Evolutionary conservation across 2,329 filamentous ascomycete species (phyloP), one percentile per base, ranked within the genome.

Genomic region (Colletotrichum aenigma): DNA sequence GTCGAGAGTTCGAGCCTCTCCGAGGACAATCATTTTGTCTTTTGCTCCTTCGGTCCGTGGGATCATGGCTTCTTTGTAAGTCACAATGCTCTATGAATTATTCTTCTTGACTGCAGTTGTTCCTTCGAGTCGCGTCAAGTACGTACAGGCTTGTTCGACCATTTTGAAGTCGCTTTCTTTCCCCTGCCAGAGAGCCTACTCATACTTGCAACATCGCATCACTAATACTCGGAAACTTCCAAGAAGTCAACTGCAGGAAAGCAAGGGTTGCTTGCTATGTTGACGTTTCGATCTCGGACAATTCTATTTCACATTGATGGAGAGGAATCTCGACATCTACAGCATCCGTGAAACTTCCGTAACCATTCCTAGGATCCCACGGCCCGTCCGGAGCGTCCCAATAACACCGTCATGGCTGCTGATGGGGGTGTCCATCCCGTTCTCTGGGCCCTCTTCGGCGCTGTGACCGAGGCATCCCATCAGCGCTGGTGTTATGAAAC

Each of bases 1-100:
- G 68, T 74, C 71, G 71, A 67, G 68, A 74, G 71, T 74, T 74
- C 71, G 71, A 74, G 71, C 71, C 71, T 74, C 68, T 67, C 71
- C 36, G 68, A 66, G 71, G 71, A 74, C 71, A 74, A 13, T 13
- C n/a, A 13, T 21, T 58, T 65, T 36, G 38, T 9, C 26, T 16
- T 34, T n/a, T n/a, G 8, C 8, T 43, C 36, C 36, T 18, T n/a
- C n/a, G 8, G 16, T 10, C 4, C 36, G 2, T 18, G 16, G 3
- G 16, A 43, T 43, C 16, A 9, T 43, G 36, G 36, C 16, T 43
- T 43, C 16, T 18, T 18, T 43, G 16, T 43, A 28, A 16, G 26
- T 28, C 21, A 9, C 24, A 28, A 8, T 6, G 55, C 4, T 28
- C 21, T 58, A 21, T 10, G 21, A 15, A 30, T 16, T 18, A 4